Evolutionary conservation across 768 basidiomycete genomes (phyloP), one percentile per base, ranked within the genome.

Genomic region (Lentinula edodes): DNA sequence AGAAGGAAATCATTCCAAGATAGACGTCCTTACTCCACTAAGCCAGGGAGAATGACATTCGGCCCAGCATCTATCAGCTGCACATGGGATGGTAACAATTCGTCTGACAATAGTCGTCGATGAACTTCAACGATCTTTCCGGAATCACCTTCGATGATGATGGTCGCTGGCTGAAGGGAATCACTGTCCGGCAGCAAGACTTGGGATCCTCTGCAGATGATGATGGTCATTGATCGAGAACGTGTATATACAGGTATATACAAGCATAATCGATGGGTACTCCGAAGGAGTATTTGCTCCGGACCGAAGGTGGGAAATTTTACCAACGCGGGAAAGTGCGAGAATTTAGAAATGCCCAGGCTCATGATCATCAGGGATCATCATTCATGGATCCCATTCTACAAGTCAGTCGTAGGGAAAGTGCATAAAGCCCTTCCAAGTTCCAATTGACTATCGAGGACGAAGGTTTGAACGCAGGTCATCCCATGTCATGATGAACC

Each of bases 41-140:
- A 80, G 23, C 92, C 92, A 6, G 92, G 92, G 15, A 94, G 76
- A 36, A 94, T 74, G 43, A 81, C 69, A 61, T 82, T 79, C 46
- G 84, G 73, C 18, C 82, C 86, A 16, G 79, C 84, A 66, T 89
- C 84, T 54, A 90, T 71, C 71, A 77, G 80, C 61, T 79, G 70
- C 42, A 65, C 64, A 18, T 72, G 69, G 62, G 72, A 63, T 39
- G 70, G 65, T 18, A 74, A 70, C 13, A 74, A 69, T 18, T 74
- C 63, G 18, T 62, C 68, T 48, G 72, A 59, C 34, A 76, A 71
- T 62, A 72, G 72, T 23, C 68, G 70, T 20, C 64, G 68, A 58
- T 74, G 70, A 52, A 92, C 75, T 58, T 80, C 71, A 15, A 73
- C 69, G 67, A 93, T 88, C 70, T 83, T 85, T 18, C 91, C 90